Conservation (phyloP, 2,329 filamentous ascomycete genomes). For the Calonectria montana region DNA sequence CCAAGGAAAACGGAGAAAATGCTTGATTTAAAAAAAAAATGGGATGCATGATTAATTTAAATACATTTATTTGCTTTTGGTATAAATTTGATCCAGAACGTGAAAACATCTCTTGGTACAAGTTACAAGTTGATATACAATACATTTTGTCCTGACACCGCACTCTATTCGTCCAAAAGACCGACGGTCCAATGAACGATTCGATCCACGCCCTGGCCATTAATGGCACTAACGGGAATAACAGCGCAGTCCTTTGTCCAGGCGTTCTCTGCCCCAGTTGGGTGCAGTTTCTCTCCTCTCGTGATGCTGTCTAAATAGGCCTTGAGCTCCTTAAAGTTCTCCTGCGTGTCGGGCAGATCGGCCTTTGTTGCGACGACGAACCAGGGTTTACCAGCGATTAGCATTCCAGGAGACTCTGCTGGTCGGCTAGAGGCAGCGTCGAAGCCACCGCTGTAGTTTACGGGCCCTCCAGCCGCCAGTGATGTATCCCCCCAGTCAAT, state of each 20-base stretch:
- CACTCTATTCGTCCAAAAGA: constrained; percentile 65
- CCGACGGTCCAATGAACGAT: constrained; percentile 80
- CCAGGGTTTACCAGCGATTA: constrained; percentile 95
- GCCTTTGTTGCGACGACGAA: constrained; percentile 96
- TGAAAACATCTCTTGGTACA: constrained; percentile 32
- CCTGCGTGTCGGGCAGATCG: constrained; percentile 81
- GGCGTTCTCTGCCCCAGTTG: constrained; percentile 70
- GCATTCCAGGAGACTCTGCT: constrained; percentile 56
- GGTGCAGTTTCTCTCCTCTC: constrained; percentile 73
- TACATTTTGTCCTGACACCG: constrained; percentile 25
- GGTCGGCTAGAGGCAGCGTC: constrained; percentile 23
- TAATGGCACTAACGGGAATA: constrained; percentile 91
- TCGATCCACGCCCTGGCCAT: constrained; percentile 82
- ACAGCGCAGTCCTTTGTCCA: constrained; percentile 73
- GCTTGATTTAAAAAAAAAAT: constrained; percentile 31
- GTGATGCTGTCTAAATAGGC: constrained; percentile 77
- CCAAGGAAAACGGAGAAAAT: constrained; percentile 28
- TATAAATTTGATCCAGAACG: constrained; percentile 34
- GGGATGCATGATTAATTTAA: constrained; percentile 32
- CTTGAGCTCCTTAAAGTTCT: constrained; percentile 78
- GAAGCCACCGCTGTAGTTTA: constrained; percentile 40
- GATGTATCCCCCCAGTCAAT: constrained; percentile 68
- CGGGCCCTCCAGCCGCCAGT: constrained; percentile 51
- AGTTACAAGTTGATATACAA: constrained; percentile 29
- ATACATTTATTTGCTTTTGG: constrained; percentile 34